Percentiles rank a stretch among this genome's conserved stretches.
phyloP scores from a whole-genome alignment of 495 filamentous ascomycete genomes.

The Rhypophila decipiens region DNA sequence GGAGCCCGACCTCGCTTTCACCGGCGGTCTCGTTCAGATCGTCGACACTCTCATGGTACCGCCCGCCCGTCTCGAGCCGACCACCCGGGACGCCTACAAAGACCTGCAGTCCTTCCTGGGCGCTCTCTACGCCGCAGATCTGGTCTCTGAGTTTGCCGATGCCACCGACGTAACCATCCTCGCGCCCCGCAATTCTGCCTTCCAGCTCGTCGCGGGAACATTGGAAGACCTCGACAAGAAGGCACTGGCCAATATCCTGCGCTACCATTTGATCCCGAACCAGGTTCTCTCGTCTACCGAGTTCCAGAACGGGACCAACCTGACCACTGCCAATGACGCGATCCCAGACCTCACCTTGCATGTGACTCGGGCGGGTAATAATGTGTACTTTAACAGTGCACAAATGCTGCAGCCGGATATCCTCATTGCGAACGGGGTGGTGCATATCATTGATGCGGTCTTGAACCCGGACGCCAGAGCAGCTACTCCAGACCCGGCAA shows the following conservation, averaged over 20 bases:
- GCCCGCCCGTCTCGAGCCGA: conserved; percentile 45
- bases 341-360: conserved; percentile 16
- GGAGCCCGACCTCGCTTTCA: conserved; percentile 49
- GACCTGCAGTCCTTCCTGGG: conserved; percentile 50
- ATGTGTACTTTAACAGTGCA: conserved; percentile 41
- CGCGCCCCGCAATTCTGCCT: conserved; percentile 53
- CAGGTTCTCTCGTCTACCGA: conserved; percentile 41
- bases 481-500: conserved; percentile 34
- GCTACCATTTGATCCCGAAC: conserved; percentile 50
- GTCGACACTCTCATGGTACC: conserved; percentile 52
- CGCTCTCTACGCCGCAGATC: conserved; percentile 41
- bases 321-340: conserved; percentile 31
- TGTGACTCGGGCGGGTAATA: conserved; percentile 12
- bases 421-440: conserved; percentile 57
- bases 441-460: conserved; percentile 59
- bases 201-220: conserved; percentile 50
- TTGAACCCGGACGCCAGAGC: conserved; percentile 50
- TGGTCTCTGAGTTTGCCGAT: conserved; percentile 35
- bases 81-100: conserved; percentile 33
- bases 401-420: conserved; percentile 52
- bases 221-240: conserved; percentile 35
- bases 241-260: conserved; percentile 40
- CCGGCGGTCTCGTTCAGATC: conserved; percentile 54
- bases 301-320: conserved; percentile 41
- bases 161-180: conserved; percentile 53